Evolutionary conservation across 441 rosid genomes (phyloP).

Genomic region (Erodium texanum): DNA sequence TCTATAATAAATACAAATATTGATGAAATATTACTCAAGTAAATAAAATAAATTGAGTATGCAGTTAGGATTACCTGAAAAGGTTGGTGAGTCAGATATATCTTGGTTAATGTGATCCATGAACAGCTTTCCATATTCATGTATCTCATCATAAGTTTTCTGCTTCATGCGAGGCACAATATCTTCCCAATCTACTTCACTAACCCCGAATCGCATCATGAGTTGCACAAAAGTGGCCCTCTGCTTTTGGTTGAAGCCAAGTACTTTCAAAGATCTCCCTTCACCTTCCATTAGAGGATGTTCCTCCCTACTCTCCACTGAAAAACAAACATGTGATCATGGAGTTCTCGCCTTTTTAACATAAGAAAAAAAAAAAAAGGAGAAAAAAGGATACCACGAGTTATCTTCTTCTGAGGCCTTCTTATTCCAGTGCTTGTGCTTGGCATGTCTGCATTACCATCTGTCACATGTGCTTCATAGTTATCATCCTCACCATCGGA

Average conservation of each 20-base stretch:
- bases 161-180: conserved; percentile 79
- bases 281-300: conserved; percentile 97
- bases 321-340: no score
- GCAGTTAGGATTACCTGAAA: conserved; percentile 48
- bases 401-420: conserved; percentile 59
- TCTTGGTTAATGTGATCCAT: conserved; percentile 72
- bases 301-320: conserved; percentile 61
- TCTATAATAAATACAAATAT: conserved; percentile 40
- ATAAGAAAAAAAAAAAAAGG: conserved; percentile 9
- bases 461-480: conserved; percentile 89
- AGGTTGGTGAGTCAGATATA: conserved; percentile 52
- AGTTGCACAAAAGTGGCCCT: conserved; percentile 91
- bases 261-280: conserved; percentile 86
- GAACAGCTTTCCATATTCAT: conserved; percentile 63
- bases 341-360: conserved; percentile 9
- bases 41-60: neutral
- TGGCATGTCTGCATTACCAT: conserved; percentile 60
- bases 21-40: conserved; percentile 13
- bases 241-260: conserved; percentile 92
- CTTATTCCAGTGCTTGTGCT: conserved; percentile 38
- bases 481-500: conserved; percentile 94
- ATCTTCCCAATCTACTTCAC: conserved; percentile 88
- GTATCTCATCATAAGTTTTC: conserved; percentile 82
- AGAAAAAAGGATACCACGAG: conserved; percentile 43
- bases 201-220: conserved; percentile 92